Percentiles rank a stretch among this genome's conserved stretches.
Conservation (phyloP, 495 filamentous ascomycete genomes). For the Penicillium bialowiezense region DNA sequence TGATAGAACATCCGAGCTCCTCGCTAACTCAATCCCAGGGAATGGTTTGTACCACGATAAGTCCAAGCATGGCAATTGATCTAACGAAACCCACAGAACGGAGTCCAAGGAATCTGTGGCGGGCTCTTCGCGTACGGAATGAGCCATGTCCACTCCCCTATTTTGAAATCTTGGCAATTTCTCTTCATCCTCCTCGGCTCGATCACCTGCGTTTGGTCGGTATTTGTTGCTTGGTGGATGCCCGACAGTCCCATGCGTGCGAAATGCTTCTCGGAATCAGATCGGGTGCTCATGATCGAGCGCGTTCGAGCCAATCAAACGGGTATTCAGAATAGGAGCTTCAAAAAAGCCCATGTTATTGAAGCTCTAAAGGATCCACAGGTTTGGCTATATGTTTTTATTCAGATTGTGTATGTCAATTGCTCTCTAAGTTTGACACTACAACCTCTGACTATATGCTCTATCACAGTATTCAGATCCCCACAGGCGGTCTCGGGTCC, state of each 20-base stretch:
- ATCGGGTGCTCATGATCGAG: slow-evolving; percentile 48
- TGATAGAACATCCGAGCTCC: too few relatives aligned
- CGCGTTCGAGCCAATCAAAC: slow-evolving; percentile 52
- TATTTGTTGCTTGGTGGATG: slow-evolving; percentile 37
- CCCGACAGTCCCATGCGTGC: slow-evolving; percentile 49
- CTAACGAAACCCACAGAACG: slow-evolving; percentile 28
- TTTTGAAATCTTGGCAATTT: slow-evolving; percentile 30
- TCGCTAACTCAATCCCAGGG: slow-evolving; percentile 19
- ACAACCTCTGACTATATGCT: too few relatives aligned
- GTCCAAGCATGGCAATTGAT: too few relatives aligned
- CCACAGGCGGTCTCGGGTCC: slow-evolving; percentile 54
- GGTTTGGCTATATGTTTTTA: slow-evolving; percentile 15
- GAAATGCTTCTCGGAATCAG: slow-evolving; percentile 38
- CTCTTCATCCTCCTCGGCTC: slow-evolving; percentile 37
- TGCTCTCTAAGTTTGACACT: too few relatives aligned
- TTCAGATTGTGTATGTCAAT: too few relatives aligned
- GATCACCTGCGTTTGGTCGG: slow-evolving; percentile 31
- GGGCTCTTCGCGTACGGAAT: slow-evolving; percentile 45
- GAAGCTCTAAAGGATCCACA: slow-evolving; percentile 45
- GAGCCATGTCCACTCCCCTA: slow-evolving; percentile 9
- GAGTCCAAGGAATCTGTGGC: slow-evolving; percentile 43
- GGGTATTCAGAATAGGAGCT: slow-evolving; percentile 53
- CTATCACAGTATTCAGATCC: slow-evolving; percentile 26
- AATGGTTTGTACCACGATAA: slow-evolving; percentile 49
- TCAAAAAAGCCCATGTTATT: slow-evolving; percentile 47